These are phyloP conservation scores for Phaeolepiota aurea DNA, from an alignment of 768 basidiomycete species.

Conservation along the genomic window DNA sequence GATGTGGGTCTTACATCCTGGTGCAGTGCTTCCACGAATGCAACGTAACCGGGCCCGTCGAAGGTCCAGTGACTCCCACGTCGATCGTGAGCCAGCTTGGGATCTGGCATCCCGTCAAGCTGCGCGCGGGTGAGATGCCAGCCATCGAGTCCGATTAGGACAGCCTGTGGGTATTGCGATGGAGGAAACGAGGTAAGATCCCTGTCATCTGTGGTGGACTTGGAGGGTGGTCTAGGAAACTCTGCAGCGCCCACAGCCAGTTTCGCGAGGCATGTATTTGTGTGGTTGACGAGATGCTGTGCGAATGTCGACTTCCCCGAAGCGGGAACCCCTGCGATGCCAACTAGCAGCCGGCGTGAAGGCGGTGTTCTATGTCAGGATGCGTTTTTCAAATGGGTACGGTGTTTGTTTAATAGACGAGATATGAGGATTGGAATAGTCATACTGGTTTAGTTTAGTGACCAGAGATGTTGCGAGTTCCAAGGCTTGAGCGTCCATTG, in stretches of 20 bases:
- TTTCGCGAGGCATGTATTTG: slow-evolving; percentile 32
- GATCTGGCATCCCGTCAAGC: slow-evolving; percentile 70
- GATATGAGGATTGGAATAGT: slow-evolving; percentile 3
- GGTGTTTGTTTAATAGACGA: neutral
- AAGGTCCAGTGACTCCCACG: slow-evolving; percentile 93
- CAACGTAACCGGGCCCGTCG: slow-evolving; percentile 61
- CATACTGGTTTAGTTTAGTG: slow-evolving; percentile 27
- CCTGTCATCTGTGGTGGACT: neutral
- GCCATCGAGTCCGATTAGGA: slow-evolving; percentile 80
- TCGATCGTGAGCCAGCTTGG: slow-evolving; percentile 68
- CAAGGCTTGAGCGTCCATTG: slow-evolving; percentile 16
- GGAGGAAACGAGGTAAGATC: too few species aligned
- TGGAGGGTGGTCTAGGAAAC: slow-evolving; percentile 2
- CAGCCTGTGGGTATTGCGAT: slow-evolving; percentile 24
- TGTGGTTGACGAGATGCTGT: slow-evolving; percentile 38
- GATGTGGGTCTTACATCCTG: slow-evolving; percentile 14
- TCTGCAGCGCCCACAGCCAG: too few species aligned
- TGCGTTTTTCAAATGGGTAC: neutral
- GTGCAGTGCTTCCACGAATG: slow-evolving; percentile 55
- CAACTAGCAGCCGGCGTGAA: slow-evolving; percentile 52
- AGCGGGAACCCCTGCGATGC: slow-evolving; percentile 74
- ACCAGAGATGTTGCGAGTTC: slow-evolving; percentile 15
- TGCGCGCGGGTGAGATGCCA: slow-evolving; percentile 84
- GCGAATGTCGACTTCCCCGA: slow-evolving; percentile 83
- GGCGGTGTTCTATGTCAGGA: slow-evolving; percentile 19